Percentiles rank a stretch among this genome's conserved stretches.
Conservation (phyloP, 1,284 basidiomycete species). For the Stygiomarasmius scandens region DNA sequence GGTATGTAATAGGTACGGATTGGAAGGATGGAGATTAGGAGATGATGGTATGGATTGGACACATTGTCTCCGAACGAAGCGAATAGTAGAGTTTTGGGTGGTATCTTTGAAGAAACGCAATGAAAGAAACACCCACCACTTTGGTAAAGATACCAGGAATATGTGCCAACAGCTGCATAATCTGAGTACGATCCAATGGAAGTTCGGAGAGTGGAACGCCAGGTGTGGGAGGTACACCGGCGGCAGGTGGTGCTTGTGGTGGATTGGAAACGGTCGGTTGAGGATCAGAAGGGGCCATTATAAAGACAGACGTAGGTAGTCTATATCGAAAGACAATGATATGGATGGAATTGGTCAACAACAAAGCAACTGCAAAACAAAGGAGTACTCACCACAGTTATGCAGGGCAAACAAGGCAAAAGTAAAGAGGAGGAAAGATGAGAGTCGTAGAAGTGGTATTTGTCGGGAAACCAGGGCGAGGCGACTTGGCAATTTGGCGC, state of each 20-base stretch:
- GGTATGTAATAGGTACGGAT: slow-evolving; percentile 12
- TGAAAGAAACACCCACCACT: slow-evolving; percentile 28
- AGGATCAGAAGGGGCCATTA: slow-evolving; percentile 11
- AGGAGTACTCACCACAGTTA: no score
- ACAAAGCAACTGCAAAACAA: no score
- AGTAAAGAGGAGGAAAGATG: no score
- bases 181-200: slow-evolving; percentile 47
- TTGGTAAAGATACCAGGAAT: slow-evolving; percentile 49
- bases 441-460: no score
- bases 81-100: no score
- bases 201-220: background rate
- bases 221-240: background rate
- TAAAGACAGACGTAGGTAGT: background rate
- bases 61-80: no score
- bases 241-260: background rate
- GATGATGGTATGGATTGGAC: no score
- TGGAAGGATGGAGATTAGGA: slow-evolving; percentile 7
- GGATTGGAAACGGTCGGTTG: slow-evolving; percentile 6
- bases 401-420: no score
- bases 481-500: background rate
- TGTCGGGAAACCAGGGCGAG: no score
- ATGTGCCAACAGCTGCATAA: slow-evolving; percentile 53
- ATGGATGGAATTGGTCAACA: no score
- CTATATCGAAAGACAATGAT: no score
- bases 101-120: slow-evolving; percentile 21